Percentiles rank a stretch among this genome's conserved stretches.
Conservation (phyloP, 169 alveolate genomes). For the Plasmodium coatneyi region DNA sequence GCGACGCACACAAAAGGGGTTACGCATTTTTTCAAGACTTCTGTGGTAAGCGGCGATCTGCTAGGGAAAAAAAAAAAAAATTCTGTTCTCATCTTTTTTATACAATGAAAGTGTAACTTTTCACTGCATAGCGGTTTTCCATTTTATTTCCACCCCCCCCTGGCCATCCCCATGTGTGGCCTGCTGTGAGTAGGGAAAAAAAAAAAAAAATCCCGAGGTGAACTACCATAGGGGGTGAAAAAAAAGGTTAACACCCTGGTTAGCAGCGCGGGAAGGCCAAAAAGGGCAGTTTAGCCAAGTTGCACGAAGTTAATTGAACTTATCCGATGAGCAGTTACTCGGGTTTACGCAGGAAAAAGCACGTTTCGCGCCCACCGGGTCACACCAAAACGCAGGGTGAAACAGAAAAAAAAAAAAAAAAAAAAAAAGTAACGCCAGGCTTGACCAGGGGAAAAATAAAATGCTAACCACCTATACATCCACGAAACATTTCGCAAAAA, state of each 20-base stretch:
- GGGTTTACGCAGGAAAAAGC: no score
- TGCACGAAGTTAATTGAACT: neutral
- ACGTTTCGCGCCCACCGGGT: no score
- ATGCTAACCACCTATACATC: neutral
- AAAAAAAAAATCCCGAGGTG: neutral
- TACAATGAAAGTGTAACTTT: neutral
- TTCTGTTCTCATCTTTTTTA: neutral
- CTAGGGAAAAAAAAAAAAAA: neutral
- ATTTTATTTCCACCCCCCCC: neutral
- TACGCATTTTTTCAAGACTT: neutral
- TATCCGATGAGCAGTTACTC: neutral
- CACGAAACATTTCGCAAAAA: neutral
- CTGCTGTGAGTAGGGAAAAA: neutral
- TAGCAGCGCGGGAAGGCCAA: neutral
- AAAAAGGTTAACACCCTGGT: neutral
- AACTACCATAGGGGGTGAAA: neutral
- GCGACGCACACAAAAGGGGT: neutral
- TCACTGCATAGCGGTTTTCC: neutral
- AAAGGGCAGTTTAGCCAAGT: neutral
- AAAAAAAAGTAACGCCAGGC: neutral
- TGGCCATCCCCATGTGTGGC: neutral
- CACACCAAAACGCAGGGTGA: neutral
- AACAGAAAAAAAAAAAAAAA: neutral
- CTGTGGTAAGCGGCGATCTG: neutral
- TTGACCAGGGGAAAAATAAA: neutral